Conservation (phyloP, 768 basidiomycete genomes). For the Tylopilus balloui region DNA sequence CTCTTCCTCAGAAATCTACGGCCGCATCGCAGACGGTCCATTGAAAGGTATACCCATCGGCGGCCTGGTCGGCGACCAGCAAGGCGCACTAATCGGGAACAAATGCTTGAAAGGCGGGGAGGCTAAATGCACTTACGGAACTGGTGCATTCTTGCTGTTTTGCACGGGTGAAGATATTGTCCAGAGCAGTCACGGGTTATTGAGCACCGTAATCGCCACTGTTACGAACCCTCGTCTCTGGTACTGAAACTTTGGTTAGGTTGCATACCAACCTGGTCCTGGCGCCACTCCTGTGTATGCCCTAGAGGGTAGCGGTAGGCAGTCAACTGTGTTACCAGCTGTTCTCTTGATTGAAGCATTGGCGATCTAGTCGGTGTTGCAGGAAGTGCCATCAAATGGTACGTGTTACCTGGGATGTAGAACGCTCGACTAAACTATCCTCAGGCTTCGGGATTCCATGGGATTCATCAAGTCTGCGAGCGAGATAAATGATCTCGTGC, state of each 20-base stretch:
- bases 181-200: slow-evolving; percentile 76
- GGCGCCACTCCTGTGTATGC: slow-evolving; percentile 82
- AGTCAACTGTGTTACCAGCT: background rate
- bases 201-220: slow-evolving; percentile 66
- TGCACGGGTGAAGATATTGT: slow-evolving; percentile 88
- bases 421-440: background rate
- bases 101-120: slow-evolving; percentile 89
- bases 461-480: slow-evolving; percentile 70
- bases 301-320: slow-evolving; percentile 88
- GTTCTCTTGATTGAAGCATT: background rate
- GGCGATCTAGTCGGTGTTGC: slow-evolving; percentile 74
- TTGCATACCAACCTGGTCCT: slow-evolving; percentile 87
- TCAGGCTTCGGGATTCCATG: slow-evolving; percentile 86
- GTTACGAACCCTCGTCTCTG: background rate
- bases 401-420: slow-evolving; percentile 4
- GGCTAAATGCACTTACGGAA: slow-evolving; percentile 98
- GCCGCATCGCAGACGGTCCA: slow-evolving; percentile 61
- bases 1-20: slow-evolving; percentile 91
- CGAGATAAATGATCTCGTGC: slow-evolving; percentile 84
- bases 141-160: slow-evolving; percentile 94
- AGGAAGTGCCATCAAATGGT: slow-evolving; percentile 93
- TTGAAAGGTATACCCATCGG: slow-evolving; percentile 79
- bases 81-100: slow-evolving; percentile 94
- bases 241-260: slow-evolving; percentile 36
- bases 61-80: slow-evolving; percentile 97